Evolutionary conservation across 305 asterid genomes (phyloP).

Genomic region (Fraxinus velutina): DNA sequence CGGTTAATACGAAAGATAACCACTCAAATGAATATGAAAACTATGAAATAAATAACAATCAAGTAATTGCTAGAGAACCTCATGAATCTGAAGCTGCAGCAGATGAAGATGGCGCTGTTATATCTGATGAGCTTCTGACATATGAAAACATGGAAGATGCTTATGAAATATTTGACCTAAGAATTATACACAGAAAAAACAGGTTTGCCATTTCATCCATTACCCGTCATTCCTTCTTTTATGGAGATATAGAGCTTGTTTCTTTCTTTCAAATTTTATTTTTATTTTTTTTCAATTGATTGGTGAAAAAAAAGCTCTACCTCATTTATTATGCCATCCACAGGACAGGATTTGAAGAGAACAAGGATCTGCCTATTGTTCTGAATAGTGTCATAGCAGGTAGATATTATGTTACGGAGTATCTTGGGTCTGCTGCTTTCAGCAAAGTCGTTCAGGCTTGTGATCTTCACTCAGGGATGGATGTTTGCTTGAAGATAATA

Average conservation of each 20-base stretch:
- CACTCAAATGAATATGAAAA: slow-evolving; percentile 18
- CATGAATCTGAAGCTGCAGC: slow-evolving; percentile 34
- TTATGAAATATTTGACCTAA: slow-evolving; percentile 64
- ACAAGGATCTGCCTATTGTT: slow-evolving; percentile 78
- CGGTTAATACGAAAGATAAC: slow-evolving; percentile 25
- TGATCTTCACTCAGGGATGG: slow-evolving; percentile 70
- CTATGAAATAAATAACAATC: slow-evolving; percentile 27
- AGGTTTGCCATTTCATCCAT: slow-evolving; percentile 44
- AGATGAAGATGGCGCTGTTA: slow-evolving; percentile 42
- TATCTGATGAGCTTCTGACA: slow-evolving; percentile 51
- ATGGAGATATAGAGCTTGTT: slow-evolving; percentile 27
- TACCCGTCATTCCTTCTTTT: slow-evolving; percentile 12
- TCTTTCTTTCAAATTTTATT: background rate
- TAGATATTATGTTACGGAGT: slow-evolving; percentile 74
- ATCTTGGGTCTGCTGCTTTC: slow-evolving; percentile 93
- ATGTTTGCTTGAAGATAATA: slow-evolving; percentile 90
- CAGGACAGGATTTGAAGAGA: slow-evolving; percentile 98
- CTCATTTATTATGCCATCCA: slow-evolving; percentile 44
- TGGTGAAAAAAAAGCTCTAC: slow-evolving; percentile 40
- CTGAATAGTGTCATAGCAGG: slow-evolving; percentile 67
- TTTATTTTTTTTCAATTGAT: slow-evolving; percentile 30
- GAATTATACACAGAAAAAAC: slow-evolving; percentile 86
- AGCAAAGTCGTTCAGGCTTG: slow-evolving; percentile 91
- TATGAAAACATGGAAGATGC: slow-evolving; percentile 56
- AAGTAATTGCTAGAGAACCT: slow-evolving; percentile 28